phyloP scores from a whole-genome alignment of 192 early-diverging fungal genomes.

The Coemansia sp. region DNA sequence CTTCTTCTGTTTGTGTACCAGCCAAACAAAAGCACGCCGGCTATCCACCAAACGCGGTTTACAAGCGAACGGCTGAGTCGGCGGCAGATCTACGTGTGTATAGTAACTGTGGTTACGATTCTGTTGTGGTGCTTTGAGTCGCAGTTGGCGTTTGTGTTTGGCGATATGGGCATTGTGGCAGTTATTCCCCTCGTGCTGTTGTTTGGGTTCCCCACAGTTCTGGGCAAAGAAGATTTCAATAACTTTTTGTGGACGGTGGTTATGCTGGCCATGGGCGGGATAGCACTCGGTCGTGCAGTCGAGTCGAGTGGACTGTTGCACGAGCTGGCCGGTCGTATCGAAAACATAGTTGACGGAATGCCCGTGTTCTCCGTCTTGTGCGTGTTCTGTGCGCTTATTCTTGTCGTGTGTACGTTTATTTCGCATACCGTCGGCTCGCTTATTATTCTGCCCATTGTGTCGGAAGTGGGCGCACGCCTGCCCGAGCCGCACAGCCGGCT shows the following conservation, averaged over 20 bases:
- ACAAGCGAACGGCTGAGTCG: constrained; percentile 33
- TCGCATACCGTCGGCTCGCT: constrained; percentile 94
- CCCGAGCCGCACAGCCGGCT: constrained; percentile 76
- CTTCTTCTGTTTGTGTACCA: constrained; percentile 78
- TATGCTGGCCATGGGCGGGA: constrained; percentile 92
- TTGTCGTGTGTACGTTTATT: constrained; percentile 89
- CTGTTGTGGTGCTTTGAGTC: constrained; percentile 87
- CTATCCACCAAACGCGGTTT: constrained; percentile 56
- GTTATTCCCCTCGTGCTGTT: constrained; percentile 89
- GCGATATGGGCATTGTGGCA: constrained; percentile 96
- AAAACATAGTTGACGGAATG: constrained; percentile 62
- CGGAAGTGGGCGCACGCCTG: constrained; percentile 78
- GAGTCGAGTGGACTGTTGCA: constrained; percentile 81
- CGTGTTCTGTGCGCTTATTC: constrained; percentile 75
- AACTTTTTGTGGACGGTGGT: constrained; percentile 93
- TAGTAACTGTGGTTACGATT: constrained; percentile 77
- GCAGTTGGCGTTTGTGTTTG: constrained; percentile 69
- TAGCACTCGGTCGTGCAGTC: constrained; percentile 90
- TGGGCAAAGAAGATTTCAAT: constrained; percentile 97
- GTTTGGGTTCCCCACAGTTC: constrained; percentile 80
- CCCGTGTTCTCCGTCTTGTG: constrained; percentile 71
- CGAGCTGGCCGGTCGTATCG: constrained; percentile 73
- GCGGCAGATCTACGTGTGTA: constrained; percentile 78
- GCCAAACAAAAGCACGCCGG: constrained; percentile 67
- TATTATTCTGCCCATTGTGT: constrained; percentile 94